Percentiles rank a stretch among this genome's conserved stretches.
Evolutionary conservation across 495 filamentous ascomycete genomes (phyloP).

Genomic region (Aspergillus diversus): DNA sequence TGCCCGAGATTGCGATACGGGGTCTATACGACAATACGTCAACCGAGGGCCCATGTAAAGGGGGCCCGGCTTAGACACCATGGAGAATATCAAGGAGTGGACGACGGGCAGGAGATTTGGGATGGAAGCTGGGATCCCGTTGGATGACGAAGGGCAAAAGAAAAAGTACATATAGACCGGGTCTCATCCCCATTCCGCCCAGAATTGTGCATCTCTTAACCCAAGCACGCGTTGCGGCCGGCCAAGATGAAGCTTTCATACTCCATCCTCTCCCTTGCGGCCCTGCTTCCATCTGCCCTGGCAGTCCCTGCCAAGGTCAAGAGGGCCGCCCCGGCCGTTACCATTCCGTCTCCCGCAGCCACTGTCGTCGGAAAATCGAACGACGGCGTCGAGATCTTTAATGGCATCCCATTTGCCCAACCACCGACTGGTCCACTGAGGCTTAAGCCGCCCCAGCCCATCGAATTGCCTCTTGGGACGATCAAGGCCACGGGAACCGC

Average conservation of each 20-base stretch:
- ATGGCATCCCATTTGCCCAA: conserved; percentile 68
- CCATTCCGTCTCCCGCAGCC: conserved; percentile 51
- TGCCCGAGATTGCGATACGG: not conserved
- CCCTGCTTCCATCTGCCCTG: conserved; percentile 7
- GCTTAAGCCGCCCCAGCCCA: conserved; percentile 59
- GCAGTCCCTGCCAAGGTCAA: conserved; percentile 28
- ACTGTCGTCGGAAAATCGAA: conserved; percentile 52
- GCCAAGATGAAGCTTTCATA: conserved; percentile 16
- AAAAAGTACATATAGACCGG: not conserved
- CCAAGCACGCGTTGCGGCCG: not conserved
- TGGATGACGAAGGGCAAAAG: too few species aligned
- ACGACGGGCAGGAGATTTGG: too few species aligned
- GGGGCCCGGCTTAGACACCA: not conserved
- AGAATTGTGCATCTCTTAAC: not conserved
- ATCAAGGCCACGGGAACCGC: conserved; percentile 54
- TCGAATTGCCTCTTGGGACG: conserved; percentile 52
- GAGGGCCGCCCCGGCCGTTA: conserved; percentile 37
- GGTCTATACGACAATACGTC: not conserved
- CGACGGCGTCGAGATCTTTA: conserved; percentile 53
- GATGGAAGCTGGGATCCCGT: not conserved
- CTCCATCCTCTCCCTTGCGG: conserved; percentile 12
- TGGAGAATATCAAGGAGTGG: too few species aligned
- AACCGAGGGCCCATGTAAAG: not conserved
- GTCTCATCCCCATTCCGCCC: not conserved
- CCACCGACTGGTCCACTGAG: conserved; percentile 60